phyloP scores from a whole-genome alignment of 768 basidiomycete genomes.

The Cyclocybe cylindracea region DNA sequence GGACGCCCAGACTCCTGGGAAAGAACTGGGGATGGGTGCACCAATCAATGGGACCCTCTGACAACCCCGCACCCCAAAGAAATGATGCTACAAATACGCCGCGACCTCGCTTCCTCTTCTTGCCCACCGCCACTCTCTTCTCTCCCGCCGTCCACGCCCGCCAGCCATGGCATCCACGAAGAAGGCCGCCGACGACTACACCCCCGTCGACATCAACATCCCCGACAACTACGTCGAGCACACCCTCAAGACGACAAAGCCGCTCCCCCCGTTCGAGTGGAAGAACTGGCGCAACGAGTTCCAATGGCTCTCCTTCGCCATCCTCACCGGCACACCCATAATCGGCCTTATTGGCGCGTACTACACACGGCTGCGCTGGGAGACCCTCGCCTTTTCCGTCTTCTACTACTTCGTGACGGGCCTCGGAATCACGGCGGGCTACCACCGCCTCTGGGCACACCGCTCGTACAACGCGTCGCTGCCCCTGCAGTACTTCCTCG shows the following conservation, averaged over 20 bases:
- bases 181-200: conserved; percentile 22
- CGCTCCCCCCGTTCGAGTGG: conserved; percentile 68
- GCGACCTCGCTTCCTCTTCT: conserved; percentile 1
- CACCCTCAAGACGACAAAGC: conserved; percentile 67
- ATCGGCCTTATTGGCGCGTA: conserved; percentile 73
- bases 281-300: conserved; percentile 60
- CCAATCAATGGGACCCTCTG: neutral
- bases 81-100: conserved; percentile 26
- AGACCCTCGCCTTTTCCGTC: conserved; percentile 63
- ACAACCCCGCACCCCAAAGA: conserved; percentile 21
- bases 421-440: conserved; percentile 90
- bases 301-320: conserved; percentile 74
- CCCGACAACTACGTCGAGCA: conserved; percentile 84
- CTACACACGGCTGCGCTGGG: conserved; percentile 64
- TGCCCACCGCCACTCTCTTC: conserved; percentile 5
- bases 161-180: conserved; percentile 10
- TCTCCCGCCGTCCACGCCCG: conserved; percentile 10
- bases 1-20: neutral
- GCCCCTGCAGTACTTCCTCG: conserved; percentile 83
- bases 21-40: neutral
- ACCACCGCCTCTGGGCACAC: conserved; percentile 98
- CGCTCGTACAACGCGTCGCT: conserved; percentile 90
- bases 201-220: conserved; percentile 57
- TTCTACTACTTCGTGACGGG: conserved; percentile 53
- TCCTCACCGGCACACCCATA: conserved; percentile 73